These are phyloP conservation scores for Populus nigra DNA, from an alignment of 345 rosid species.

Conservation along the genomic window DNA sequence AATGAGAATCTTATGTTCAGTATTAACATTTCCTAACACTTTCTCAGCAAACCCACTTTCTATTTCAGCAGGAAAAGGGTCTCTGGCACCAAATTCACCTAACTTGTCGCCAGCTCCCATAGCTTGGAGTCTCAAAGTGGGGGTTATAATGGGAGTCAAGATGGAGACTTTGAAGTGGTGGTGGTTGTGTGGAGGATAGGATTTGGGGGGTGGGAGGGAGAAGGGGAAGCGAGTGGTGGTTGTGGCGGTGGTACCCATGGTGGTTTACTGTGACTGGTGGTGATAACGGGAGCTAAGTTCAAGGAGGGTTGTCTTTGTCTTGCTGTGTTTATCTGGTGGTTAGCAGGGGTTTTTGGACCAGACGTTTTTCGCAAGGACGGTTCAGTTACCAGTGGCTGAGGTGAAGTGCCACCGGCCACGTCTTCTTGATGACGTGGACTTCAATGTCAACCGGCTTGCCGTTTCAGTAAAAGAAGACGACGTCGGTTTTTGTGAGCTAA, in stretches of 20 bases:
- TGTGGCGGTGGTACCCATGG: not conserved
- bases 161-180: conserved; percentile 1
- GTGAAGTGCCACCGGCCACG: not conserved
- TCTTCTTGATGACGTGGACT: not conserved
- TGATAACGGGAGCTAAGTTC: conserved; percentile 3
- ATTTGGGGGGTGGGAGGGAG: conserved; percentile 20
- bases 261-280: not conserved
- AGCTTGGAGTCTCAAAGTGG: conserved; percentile 26
- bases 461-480: not conserved
- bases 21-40: conserved; percentile 59
- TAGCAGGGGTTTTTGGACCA: not conserved
- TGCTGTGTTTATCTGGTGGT: conserved; percentile 25
- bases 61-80: conserved; percentile 73
- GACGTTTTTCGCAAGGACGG: not conserved
- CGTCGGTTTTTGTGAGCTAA: not conserved
- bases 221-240: conserved; percentile 34
- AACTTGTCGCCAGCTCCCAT: conserved; percentile 23
- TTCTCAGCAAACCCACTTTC: conserved; percentile 80
- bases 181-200: conserved; percentile 19
- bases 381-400: not conserved
- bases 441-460: not conserved
- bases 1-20: conserved; percentile 87
- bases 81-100: conserved; percentile 75
- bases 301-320: not conserved
- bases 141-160: conserved; percentile 6